Evolutionary conservation across 208 protist species (phyloP), one percentile per base, ranked within the genome.

Genomic region (Crithidia thermophila): DNA sequence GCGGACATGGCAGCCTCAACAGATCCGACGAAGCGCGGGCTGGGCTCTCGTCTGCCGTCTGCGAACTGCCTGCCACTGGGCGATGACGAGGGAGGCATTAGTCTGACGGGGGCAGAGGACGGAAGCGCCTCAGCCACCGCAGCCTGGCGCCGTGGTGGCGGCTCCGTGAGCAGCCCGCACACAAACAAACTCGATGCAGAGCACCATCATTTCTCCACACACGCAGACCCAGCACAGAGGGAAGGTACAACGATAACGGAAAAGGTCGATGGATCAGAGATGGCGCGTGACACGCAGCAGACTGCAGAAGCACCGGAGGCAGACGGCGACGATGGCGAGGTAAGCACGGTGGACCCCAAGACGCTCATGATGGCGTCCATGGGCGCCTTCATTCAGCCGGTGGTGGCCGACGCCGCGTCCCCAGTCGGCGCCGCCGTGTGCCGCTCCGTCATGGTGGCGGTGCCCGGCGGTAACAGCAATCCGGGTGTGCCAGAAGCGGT

Each of bases 281-380:
- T n/a, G n/a, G n/a, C n/a, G n/a, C n/a, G n/a, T n/a, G n/a, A n/a
- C n/a, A n/a, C n/a, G n/a, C n/a, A n/a, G n/a, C n/a, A 46, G n/a
- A 31, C 10, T 34, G 27, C 64, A 11, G 45, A 27, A 34, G 25
- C 3, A 23, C 27, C 5, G 5, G 45, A 63, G 8, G 47, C 45
- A 2, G 52, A 55, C 0, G 5, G 20, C 21, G 36, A 34, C 5
- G 67, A 64, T 3, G 57, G 11, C 0, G 55, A 56, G 64, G 31
- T 37, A 50, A 53, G 30, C 18, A 9, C 2, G 10, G 55, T 67
- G 9, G 60, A 62, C 33, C n/a, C 60, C 5, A 75, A 4, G 52
- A 67, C 68, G 23, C n/a, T 9, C 30, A 75, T 79, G 52, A 83
- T 83, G 70, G 77, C 77, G 0, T 83, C 77, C 18, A 69, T 83